A percentile compares a stretch with the other conserved stretches of the same genome.
These are phyloP conservation scores for Postia placenta DNA, from an alignment of 768 basidiomycete species.

Conservation along the genomic window DNA sequence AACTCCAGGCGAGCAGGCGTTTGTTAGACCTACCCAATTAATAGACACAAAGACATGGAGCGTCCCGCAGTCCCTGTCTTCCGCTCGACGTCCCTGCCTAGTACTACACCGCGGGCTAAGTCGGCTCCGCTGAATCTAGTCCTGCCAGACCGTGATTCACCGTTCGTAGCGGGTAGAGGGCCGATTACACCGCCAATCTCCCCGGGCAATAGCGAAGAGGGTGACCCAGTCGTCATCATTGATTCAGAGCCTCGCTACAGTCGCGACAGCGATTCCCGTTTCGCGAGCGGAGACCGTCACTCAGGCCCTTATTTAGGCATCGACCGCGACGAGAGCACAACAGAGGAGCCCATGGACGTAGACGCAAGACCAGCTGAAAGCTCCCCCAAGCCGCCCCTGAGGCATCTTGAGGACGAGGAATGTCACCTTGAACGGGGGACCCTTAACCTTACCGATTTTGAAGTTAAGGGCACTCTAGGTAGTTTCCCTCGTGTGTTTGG, in stretches of 20 bases:
- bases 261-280: constrained; percentile 16
- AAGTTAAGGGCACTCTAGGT: constrained; percentile 77
- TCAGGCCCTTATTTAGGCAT: not conserved
- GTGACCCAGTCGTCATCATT: constrained; percentile 28
- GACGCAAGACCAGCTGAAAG: constrained; percentile 10
- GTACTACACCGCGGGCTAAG: constrained; percentile 8
- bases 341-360: constrained; percentile 21
- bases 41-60: constrained; percentile 18
- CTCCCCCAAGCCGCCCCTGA: constrained; percentile 36
- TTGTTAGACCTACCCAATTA: constrained; percentile 14
- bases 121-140: constrained; percentile 12
- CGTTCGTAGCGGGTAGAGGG: constrained; percentile 43
- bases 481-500: constrained; percentile 7
- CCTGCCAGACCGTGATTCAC: constrained; percentile 31
- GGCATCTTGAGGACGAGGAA: constrained; percentile 64
- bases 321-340: constrained; percentile 1
- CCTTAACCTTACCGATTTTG: constrained; percentile 70
- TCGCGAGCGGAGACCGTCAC: constrained; percentile 4
- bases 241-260: constrained; percentile 34
- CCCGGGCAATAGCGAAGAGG: constrained; percentile 44
- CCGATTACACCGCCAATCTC: constrained; percentile 71
- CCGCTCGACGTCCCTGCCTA: constrained; percentile 23
- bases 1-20: constrained; percentile 19
- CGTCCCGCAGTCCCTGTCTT: constrained; percentile 16
- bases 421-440: constrained; percentile 52